Base-by-base conservation (phyloP, 192 early-diverging fungal genomes). In the Umbelopsis ramanniana region DNA sequence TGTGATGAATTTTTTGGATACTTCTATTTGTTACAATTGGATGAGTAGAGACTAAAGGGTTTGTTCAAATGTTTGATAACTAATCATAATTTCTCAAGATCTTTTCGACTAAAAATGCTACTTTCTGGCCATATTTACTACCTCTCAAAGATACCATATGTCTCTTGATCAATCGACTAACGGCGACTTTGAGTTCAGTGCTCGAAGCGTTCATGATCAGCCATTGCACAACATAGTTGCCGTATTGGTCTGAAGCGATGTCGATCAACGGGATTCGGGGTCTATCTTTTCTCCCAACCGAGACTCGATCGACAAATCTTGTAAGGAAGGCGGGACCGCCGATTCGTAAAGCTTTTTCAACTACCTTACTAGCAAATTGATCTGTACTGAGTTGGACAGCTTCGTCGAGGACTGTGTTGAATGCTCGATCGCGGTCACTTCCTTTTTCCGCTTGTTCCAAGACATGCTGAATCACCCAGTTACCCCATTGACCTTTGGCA, bases 401-500 rank as follows among this genome's bases (percentile, higher is more conserved):
- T 48, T 81, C 75, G 15, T 81, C 77, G 0, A 85, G 70, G n/a
- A 85, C 78, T 45, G 73, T 81, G 73, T 85, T 72, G 29, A 83
- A 79, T 15, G 79, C 82, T 1, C 53, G 53, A 14, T 85, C 81
- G n/a, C 88, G 81, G 68, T 93, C 89, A 7, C 75, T 46, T 3
- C 87, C 86, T 7, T 69, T 66, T 72, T 76, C 75, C 21, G 75
- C 75, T 63, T 93, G 86, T 69, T 93, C 92, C 7, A 93, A 79
- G 2, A 93, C 78, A 72, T 93, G 92, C 63, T 93, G 92, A 53
- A 92, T 91, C 4, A 93, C 92, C 92, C 92, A 93, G 76, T 93
- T 93, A 17, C 92, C 92, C 92, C 92, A 93, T 74, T 93, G 92
- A 14, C 91, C 89, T 76, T 87, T 87, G 17, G 92, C 85, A 63